Conservation (phyloP, 148 eudicot species). For the Tetragonia tetragonoides region DNA sequence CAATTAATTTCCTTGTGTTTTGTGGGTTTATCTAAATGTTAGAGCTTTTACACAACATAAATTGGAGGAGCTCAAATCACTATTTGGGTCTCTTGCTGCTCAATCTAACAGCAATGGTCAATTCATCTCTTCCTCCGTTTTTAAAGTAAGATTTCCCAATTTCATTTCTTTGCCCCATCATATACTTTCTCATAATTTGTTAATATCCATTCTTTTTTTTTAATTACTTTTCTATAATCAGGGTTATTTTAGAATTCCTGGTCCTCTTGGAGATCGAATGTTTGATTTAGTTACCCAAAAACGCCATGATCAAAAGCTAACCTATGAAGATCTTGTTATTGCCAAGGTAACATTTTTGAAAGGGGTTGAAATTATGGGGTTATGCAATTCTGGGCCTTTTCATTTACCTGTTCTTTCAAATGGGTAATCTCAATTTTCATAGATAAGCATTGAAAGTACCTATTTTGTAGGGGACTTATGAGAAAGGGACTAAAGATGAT, state of each 20-base stretch:
- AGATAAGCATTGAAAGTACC: neutral
- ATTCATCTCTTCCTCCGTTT: conserved; percentile 46
- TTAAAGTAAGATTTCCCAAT: conserved; percentile 48
- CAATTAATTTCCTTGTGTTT: neutral
- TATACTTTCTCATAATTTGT: neutral
- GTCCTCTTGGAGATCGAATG: conserved; percentile 72
- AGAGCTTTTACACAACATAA: conserved; percentile 64
- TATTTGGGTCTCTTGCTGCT: conserved; percentile 62
- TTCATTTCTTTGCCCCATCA: neutral
- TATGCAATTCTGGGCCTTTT: neutral
- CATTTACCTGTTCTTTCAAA: neutral
- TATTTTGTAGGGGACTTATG: conserved; percentile 67
- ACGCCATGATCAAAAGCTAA: conserved; percentile 64
- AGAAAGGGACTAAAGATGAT: conserved; percentile 85
- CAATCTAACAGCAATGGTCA: conserved; percentile 52
- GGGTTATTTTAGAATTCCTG: conserved; percentile 64
- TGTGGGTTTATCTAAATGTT: neutral
- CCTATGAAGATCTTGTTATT: conserved; percentile 80
- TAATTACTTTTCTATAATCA: conserved; percentile 8
- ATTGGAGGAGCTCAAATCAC: conserved; percentile 53
- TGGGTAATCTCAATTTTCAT: conserved; percentile 4
- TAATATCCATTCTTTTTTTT: neutral
- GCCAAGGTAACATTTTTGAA: conserved; percentile 58
- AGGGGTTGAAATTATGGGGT: neutral
- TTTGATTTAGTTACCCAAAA: conserved; percentile 68